Percentiles rank a stretch among this genome's conserved stretches.
phyloP scores from a whole-genome alignment of 2,329 filamentous ascomycete species.

The Fusarium oligoseptatum region DNA sequence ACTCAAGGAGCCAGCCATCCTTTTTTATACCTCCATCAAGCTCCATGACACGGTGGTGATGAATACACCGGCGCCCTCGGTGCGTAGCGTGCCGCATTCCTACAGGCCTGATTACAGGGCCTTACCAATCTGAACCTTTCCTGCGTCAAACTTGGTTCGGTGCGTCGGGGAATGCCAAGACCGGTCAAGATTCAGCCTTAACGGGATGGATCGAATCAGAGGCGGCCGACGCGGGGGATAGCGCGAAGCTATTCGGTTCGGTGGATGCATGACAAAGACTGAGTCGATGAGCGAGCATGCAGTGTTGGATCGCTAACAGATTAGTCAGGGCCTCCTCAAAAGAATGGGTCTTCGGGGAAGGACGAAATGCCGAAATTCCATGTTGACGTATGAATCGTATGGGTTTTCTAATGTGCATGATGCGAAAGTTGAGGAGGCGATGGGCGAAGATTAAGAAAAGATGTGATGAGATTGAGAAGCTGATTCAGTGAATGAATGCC shows the following conservation, averaged over 20 bases:
- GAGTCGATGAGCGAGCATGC: constrained; percentile 1
- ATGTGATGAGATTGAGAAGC: neutral
- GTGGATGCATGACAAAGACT: constrained; percentile 30
- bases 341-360: constrained; percentile 22
- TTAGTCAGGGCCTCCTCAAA: constrained; percentile 12
- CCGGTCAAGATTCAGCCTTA: constrained; percentile 17
- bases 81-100: neutral
- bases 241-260: constrained; percentile 4
- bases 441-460: neutral
- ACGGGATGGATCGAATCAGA: constrained; percentile 5
- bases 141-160: constrained; percentile 10
- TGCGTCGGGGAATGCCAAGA: constrained; percentile 44
- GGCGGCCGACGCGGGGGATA: neutral
- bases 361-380: constrained; percentile 15
- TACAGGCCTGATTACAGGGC: neutral
- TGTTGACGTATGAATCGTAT: neutral
- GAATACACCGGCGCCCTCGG: neutral
- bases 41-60: constrained; percentile 15
- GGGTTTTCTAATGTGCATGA: neutral
- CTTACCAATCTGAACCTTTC: constrained; percentile 32
- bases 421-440: neutral
- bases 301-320: constrained; percentile 1
- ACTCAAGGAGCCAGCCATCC: neutral
- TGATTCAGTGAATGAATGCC: neutral
- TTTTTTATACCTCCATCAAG: constrained; percentile 23